Percentiles rank a stretch among this genome's conserved stretches.
Evolutionary conservation across 306 rosid species (phyloP).

Genomic region (Gillenia trifoliata): DNA sequence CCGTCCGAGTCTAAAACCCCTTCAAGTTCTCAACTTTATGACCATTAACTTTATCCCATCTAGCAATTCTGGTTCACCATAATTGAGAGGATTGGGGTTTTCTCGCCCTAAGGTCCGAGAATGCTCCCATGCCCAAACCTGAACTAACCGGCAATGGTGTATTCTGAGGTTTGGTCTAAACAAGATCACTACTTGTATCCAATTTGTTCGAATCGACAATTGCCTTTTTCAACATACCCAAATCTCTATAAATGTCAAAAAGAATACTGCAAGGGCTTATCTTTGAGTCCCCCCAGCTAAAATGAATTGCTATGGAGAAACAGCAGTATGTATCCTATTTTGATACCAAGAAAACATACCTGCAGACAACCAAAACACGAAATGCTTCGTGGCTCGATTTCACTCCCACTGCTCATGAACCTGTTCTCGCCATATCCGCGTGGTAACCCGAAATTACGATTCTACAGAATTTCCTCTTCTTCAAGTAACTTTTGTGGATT

Average conservation of each 20-base stretch:
- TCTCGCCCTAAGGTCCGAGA: conserved; percentile 30
- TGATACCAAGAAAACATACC: too few relatives aligned
- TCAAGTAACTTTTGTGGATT: not conserved
- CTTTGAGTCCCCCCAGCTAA: too few relatives aligned
- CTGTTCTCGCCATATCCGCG: conserved; percentile 18
- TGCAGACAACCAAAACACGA: conserved; percentile 55
- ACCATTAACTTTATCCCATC: conserved; percentile 31
- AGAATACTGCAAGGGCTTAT: too few relatives aligned
- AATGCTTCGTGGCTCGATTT: conserved; percentile 60
- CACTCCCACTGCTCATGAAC: conserved; percentile 31
- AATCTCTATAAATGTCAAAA: too few relatives aligned
- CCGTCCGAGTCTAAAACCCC: conserved; percentile 20
- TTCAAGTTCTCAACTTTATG: conserved; percentile 22
- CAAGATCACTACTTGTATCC: too few relatives aligned
- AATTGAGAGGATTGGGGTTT: not conserved
- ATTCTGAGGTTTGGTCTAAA: too few relatives aligned
- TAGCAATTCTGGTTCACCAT: conserved; percentile 25
- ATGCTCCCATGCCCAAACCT: conserved; percentile 63
- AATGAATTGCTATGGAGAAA: too few relatives aligned
- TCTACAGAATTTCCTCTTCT: not conserved
- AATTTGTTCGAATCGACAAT: too few relatives aligned
- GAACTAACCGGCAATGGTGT: too few relatives aligned
- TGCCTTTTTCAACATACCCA: too few relatives aligned
- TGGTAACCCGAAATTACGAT: not conserved
- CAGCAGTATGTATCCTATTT: too few relatives aligned